Percentiles rank a stretch among this genome's conserved stretches.
These are phyloP conservation scores for Platanthera guangdongensis DNA, from an alignment of 106 monocot species.

Conservation along the genomic window DNA sequence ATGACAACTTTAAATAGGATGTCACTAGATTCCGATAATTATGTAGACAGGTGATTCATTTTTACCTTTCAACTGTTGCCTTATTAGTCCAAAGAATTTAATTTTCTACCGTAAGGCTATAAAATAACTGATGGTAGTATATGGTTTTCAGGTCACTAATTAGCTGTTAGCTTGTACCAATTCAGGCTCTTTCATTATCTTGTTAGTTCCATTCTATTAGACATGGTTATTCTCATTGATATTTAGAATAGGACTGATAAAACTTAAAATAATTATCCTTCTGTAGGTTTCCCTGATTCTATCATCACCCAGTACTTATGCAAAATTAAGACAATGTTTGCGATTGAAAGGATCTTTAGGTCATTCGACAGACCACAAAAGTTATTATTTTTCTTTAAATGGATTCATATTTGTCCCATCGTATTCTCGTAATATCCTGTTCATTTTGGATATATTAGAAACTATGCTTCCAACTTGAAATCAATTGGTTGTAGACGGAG, in stretches of 20 bases:
- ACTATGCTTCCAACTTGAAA: no score
- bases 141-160: not conserved
- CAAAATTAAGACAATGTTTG: not conserved
- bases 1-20: constrained; percentile 89
- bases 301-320: not conserved
- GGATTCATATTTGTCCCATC: not conserved
- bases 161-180: not conserved
- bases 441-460: not conserved
- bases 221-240: no score
- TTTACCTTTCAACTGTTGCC: not conserved
- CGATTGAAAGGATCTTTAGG: not conserved
- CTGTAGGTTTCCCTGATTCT: not conserved
- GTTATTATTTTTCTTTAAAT: not conserved
- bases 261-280: not conserved
- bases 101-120: not conserved
- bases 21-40: constrained; percentile 97
- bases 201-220: not conserved
- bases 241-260: no score
- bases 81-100: not conserved
- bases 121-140: not conserved
- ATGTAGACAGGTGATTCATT: constrained; percentile 69
- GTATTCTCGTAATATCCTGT: not conserved
- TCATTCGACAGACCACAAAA: not conserved
- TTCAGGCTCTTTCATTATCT: not conserved
- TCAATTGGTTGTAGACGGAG: no score